Conservation (phyloP, 495 filamentous ascomycete species). For the Tuber magnatum region DNA sequence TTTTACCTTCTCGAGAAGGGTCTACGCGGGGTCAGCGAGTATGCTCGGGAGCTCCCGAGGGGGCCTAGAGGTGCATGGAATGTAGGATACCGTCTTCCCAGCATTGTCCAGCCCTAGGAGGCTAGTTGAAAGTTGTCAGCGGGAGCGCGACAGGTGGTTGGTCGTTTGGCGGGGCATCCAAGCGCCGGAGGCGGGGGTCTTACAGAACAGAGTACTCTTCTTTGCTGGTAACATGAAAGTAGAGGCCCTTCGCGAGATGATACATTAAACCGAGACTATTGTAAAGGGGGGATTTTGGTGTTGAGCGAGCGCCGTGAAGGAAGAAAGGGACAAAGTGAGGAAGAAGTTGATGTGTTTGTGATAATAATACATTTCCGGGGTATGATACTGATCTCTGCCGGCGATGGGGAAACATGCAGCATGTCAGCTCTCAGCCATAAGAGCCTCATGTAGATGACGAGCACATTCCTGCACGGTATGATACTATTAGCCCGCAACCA, state of each 20-base stretch:
- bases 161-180: slow-evolving; percentile 4
- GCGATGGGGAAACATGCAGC: slow-evolving; percentile 1
- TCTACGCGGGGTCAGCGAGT: slow-evolving; percentile 42
- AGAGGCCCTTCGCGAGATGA: slow-evolving; percentile 89
- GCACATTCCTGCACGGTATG: not conserved
- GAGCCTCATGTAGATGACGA: not conserved
- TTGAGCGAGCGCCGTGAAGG: not conserved
- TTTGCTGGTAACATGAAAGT: slow-evolving; percentile 89
- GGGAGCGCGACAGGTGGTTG: slow-evolving; percentile 19
- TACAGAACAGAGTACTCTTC: slow-evolving; percentile 94
- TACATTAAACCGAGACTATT: slow-evolving; percentile 59
- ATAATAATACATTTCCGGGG: not conserved
- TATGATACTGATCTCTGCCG: not conserved
- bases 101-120: slow-evolving; percentile 96
- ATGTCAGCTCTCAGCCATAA: not conserved
- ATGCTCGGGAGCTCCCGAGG: not conserved
- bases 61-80: not conserved
- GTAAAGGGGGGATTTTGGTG: not conserved
- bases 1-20: slow-evolving; percentile 93
- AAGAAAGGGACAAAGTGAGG: not conserved
- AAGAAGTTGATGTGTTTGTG: not conserved
- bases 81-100: slow-evolving; percentile 63
- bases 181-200: slow-evolving; percentile 8
- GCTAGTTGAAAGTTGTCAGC: slow-evolving; percentile 15
- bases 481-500: not conserved